Evolutionary conservation across 371 early-diverging fungal genomes (phyloP), one percentile per base, ranked within the genome.

Genomic region (Mucor mucedo): DNA sequence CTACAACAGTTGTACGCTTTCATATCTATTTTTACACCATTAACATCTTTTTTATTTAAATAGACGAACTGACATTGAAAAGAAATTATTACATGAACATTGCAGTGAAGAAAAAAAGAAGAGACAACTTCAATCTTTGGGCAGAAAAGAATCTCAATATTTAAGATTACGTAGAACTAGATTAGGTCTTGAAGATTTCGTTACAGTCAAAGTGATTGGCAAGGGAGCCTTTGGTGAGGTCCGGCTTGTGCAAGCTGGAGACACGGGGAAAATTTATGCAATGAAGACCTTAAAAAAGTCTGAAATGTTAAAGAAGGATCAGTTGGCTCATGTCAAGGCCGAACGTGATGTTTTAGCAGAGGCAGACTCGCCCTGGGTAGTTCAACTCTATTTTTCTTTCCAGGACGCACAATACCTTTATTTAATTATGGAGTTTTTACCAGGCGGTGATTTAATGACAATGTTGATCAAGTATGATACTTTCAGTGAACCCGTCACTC

Each of bases 161-260:
- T 79, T 98, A 71, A 85, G 99, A 60, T 79, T 98, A 58, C 86
- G 96, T 52, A 84, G 99, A 60, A 94, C 93, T 32, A 89, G 97
- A 74, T 79, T 99, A 40, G 92, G 95, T 14, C 86, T 96, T 11
- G 89, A 90, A 65, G 99, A 99, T 81, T 99, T 99, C 72, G 76
- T 84, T 49, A 98, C 99, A 21, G 88, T 99, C 61, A 93, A 96
- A 78, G 97, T 99, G n/a, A 98, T 99, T 75, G 99, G 99, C n/a
- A 95, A 95, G 63, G 99, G 99, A 49, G 99, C 99, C 3, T 99
- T 99, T 85, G 99, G 99, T 47, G 99, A 98, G 75, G 96, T 98
- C 38, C 88, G 98, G 41, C 74, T 98, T 30, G 98, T 96, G 11
- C 98, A 98, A 76, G 97, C 98, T 73, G 76, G 84, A 32, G 98